A percentile compares a stretch with the other conserved stretches of the same genome.
These are phyloP conservation scores for Aspergillus aculeatus DNA, from an alignment of 2,329 filamentous ascomycete species.

Conservation along the genomic window DNA sequence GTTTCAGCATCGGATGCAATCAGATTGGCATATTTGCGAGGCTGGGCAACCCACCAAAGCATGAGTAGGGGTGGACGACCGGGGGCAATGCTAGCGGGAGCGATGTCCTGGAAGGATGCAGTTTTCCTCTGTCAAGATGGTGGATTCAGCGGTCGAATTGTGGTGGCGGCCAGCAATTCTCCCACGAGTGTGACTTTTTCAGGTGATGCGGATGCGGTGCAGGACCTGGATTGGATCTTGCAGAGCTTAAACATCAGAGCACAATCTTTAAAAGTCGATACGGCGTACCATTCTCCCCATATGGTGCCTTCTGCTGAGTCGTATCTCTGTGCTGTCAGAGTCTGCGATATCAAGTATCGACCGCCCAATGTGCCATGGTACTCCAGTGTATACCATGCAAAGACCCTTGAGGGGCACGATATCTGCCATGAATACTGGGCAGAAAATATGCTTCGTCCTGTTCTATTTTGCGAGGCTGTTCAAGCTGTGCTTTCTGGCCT, in stretches of 20 bases:
- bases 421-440: conserved; percentile 33
- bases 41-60: conserved; percentile 27
- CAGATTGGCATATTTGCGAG: conserved; percentile 45
- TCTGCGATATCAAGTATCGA: background rate
- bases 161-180: conserved; percentile 43
- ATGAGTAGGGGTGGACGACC: conserved; percentile 8
- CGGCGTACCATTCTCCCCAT: conserved; percentile 48
- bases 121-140: background rate
- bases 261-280: conserved; percentile 42
- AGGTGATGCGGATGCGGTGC: conserved; percentile 42
- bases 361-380: conserved; percentile 22
- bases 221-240: conserved; percentile 2
- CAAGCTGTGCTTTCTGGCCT: conserved; percentile 21
- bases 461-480: conserved; percentile 34
- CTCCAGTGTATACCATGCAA: conserved; percentile 32
- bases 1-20: conserved; percentile 37
- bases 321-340: conserved; percentile 28
- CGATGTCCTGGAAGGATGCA: conserved; percentile 14
- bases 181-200: conserved; percentile 47
- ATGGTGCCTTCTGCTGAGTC: conserved; percentile 36
- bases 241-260: conserved; percentile 25
- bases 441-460: conserved; percentile 36
- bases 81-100: conserved; percentile 51
- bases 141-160: conserved; percentile 29
- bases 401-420: conserved; percentile 26